Conservation (phyloP, 352 stramenopile species). For the Globisporangium alternatum region DNA sequence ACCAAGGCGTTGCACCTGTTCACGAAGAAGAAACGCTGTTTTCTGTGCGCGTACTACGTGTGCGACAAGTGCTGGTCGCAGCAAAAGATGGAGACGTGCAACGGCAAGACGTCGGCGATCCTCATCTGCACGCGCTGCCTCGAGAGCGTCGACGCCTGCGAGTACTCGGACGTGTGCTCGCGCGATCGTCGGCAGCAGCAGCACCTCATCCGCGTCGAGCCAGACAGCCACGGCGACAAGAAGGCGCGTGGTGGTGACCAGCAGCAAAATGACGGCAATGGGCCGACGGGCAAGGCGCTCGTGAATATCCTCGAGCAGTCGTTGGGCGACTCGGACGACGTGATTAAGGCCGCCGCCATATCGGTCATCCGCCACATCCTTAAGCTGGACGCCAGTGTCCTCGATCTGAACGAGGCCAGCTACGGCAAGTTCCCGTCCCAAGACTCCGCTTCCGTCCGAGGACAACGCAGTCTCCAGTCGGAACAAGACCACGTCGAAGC, state of each 20-base stretch:
- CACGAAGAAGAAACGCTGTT: conserved; percentile 31
- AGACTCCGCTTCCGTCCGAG: too few species aligned
- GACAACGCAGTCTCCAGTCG: background rate
- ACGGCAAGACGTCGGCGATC: conserved; percentile 27
- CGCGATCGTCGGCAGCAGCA: background rate
- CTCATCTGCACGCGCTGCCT: conserved; percentile 40
- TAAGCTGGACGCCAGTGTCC: background rate
- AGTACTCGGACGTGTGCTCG: conserved; percentile 22
- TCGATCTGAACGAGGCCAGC: background rate
- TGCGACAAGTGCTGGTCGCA: conserved; percentile 38
- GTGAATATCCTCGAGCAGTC: background rate
- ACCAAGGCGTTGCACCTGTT: conserved; percentile 19
- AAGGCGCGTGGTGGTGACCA: background rate
- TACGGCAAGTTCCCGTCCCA: background rate
- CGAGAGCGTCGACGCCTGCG: conserved; percentile 38
- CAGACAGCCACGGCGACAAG: too few species aligned
- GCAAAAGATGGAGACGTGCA: conserved; percentile 41
- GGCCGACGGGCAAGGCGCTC: background rate
- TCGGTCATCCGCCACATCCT: background rate
- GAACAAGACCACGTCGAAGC: background rate
- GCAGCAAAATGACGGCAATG: background rate
- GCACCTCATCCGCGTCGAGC: background rate
- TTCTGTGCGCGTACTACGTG: conserved; percentile 46
- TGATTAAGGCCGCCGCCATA: background rate
- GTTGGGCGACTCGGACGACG: background rate